Evolutionary conservation across 306 rosid genomes (phyloP).

Genomic region (Casuarina glauca): DNA sequence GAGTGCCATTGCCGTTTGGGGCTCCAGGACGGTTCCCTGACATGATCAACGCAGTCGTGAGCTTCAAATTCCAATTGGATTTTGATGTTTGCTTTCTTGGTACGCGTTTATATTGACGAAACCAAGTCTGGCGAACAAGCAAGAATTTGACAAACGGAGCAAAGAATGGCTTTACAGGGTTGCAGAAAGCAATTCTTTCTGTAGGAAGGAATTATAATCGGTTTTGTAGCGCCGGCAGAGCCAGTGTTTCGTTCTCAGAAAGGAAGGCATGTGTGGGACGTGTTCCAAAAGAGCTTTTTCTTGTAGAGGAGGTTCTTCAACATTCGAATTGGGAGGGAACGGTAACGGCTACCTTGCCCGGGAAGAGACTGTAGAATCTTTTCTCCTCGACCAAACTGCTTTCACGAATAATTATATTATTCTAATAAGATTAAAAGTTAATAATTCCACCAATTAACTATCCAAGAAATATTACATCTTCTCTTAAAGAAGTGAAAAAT

Average conservation of each 20-base stretch:
- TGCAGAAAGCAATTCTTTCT: conserved; percentile 41
- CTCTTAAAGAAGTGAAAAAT: too few species aligned
- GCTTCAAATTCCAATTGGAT: not conserved
- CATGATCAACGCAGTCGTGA: conserved; percentile 27
- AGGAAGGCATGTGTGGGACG: conserved; percentile 54
- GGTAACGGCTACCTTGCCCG: conserved; percentile 26
- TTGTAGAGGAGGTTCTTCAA: not conserved
- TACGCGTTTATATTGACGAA: not conserved
- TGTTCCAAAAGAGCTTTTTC: not conserved
- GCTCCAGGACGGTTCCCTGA: conserved; percentile 46
- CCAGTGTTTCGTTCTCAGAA: conserved; percentile 37
- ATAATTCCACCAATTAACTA: too few species aligned
- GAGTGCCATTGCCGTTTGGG: not conserved
- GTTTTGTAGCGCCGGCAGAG: not conserved
- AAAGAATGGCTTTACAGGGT: conserved; percentile 53
- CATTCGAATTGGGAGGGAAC: conserved; percentile 22
- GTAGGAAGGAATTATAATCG: not conserved
- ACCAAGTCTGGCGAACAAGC: not conserved
- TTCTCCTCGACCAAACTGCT: not conserved
- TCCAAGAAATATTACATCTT: too few species aligned
- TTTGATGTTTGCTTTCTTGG: not conserved
- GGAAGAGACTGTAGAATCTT: conserved; percentile 16
- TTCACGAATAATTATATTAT: not conserved
- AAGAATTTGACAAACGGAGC: not conserved
- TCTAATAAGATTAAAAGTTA: not conserved